phyloP scores from a whole-genome alignment of 2,329 filamentous ascomycete genomes.

The Apiospora phragmitis region DNA sequence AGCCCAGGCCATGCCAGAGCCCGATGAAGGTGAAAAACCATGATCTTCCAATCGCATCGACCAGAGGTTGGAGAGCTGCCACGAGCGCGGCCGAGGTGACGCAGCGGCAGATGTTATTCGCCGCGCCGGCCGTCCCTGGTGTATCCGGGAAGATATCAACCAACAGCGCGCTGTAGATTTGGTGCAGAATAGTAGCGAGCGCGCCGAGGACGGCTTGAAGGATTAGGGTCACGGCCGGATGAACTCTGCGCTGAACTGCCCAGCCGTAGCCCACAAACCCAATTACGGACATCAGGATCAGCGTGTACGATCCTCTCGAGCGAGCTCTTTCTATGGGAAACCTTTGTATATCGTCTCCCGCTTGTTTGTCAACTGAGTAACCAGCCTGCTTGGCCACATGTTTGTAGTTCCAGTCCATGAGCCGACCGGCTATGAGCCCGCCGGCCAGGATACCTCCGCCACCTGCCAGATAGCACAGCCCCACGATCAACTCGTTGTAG shows the following conservation, averaged over 20 bases:
- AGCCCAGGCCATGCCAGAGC: too few species aligned
- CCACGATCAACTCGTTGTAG: background rate
- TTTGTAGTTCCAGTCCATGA: background rate
- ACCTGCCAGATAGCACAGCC: background rate
- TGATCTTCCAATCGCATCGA: background rate
- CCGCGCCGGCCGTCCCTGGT: conserved; percentile 21
- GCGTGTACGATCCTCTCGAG: conserved; percentile 14
- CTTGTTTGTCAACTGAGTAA: conserved; percentile 42
- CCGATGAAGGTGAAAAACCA: background rate
- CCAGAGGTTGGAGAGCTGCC: background rate
- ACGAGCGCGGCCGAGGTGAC: conserved; percentile 10
- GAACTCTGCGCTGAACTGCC: background rate
- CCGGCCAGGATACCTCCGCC: background rate
- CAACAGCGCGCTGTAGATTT: conserved; percentile 21
- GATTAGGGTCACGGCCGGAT: conserved; percentile 18
- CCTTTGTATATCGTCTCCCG: conserved; percentile 45
- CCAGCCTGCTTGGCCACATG: conserved; percentile 22
- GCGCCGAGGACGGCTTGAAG: conserved; percentile 20
- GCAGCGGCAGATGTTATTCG: conserved; percentile 22
- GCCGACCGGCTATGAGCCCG: background rate
- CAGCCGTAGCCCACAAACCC: background rate
- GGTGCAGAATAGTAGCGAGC: conserved; percentile 17
- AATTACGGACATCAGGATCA: background rate
- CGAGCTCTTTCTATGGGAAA: conserved; percentile 33
- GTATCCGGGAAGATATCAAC: conserved; percentile 23